A percentile compares a stretch with the other conserved stretches of the same genome.
Evolutionary conservation across 176 grass and related monocot species (phyloP).

Genomic region (Oryza punctata): DNA sequence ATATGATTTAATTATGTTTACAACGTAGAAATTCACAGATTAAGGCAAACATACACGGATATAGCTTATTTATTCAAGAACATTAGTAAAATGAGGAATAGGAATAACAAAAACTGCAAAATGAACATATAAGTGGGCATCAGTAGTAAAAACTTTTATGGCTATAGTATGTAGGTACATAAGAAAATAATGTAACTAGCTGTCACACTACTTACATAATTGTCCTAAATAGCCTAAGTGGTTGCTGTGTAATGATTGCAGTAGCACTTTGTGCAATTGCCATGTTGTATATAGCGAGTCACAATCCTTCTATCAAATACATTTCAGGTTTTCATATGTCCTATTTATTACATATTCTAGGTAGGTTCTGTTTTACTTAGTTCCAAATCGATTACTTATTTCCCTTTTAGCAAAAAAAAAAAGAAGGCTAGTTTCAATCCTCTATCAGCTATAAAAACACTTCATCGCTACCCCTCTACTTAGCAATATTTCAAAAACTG

Average conservation of each 20-base stretch:
- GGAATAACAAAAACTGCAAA: slow-evolving; percentile 2
- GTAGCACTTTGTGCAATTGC: slow-evolving; percentile 9
- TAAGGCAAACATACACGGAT: background rate
- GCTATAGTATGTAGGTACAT: background rate
- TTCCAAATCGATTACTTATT: slow-evolving; percentile 17
- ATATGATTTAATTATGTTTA: slow-evolving; percentile 22
- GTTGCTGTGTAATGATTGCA: background rate
- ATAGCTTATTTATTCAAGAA: background rate
- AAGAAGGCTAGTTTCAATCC: background rate
- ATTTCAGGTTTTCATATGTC: background rate
- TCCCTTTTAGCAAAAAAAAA: background rate
- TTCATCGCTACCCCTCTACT: background rate
- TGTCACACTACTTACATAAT: background rate
- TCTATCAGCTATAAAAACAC: slow-evolving; percentile 7
- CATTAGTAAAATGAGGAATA: slow-evolving; percentile 12
- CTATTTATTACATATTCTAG: background rate
- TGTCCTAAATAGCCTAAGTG: slow-evolving; percentile 7
- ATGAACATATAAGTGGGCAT: slow-evolving; percentile 10
- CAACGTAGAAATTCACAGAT: slow-evolving; percentile 1
- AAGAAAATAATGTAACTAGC: background rate
- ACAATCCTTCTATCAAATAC: slow-evolving; percentile 13
- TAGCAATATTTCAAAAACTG: slow-evolving; percentile 18
- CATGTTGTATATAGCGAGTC: background rate
- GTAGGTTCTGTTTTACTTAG: background rate
- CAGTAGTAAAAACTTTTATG: background rate